Evolutionary conservation across 148 eudicot species (phyloP).

Genomic region (Tetragonia tetragonoides): DNA sequence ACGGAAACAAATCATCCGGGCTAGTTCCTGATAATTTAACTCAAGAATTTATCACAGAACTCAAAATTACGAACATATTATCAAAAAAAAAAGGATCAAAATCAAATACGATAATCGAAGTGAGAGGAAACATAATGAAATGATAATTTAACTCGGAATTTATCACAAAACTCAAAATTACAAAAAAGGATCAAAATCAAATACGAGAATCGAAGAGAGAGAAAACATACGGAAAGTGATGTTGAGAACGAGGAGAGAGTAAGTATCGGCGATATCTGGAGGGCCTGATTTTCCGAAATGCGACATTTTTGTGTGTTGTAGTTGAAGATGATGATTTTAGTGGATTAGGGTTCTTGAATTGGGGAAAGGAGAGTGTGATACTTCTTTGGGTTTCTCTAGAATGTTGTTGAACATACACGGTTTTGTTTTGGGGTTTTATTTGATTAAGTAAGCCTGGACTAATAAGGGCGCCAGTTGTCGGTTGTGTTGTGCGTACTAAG

Average conservation of each 20-base stretch:
- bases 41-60: not conserved
- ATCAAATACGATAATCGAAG: not conserved
- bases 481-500: too few species aligned
- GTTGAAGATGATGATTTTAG: constrained; percentile 5
- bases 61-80: not conserved
- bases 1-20: constrained; percentile 69
- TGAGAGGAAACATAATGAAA: constrained; percentile 23
- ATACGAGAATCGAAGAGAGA: not conserved
- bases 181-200: too few species aligned
- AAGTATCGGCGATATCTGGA: constrained; percentile 76
- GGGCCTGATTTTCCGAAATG: constrained; percentile 83
- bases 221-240: constrained; percentile 53
- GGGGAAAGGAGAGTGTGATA: not conserved
- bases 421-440: not conserved
- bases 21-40: constrained; percentile 46
- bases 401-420: constrained; percentile 20
- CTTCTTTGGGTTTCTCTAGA: not conserved
- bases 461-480: too few species aligned
- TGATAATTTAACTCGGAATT: not conserved
- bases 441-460: too few species aligned
- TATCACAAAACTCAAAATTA: not conserved
- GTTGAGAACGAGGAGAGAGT: constrained; percentile 80
- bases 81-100: not conserved
- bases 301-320: constrained; percentile 38
- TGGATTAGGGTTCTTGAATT: not conserved